Evolutionary conservation across 768 basidiomycete species (phyloP).

Genomic region (Kwoniella sp.): DNA sequence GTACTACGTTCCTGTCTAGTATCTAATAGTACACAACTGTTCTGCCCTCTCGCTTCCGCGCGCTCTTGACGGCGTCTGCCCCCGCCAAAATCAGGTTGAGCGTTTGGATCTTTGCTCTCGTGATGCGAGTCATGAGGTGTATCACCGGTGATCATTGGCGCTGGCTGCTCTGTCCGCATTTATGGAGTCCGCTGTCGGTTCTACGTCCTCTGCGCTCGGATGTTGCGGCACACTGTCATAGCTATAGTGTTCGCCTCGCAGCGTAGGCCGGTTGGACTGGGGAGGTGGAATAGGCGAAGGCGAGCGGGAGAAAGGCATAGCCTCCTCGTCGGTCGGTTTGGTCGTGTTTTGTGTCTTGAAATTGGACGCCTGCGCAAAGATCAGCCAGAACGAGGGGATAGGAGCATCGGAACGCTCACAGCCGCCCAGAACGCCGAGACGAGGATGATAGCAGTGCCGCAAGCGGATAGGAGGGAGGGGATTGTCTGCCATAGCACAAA

Average conservation of each 20-base stretch:
- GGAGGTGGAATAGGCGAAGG: conserved; percentile 27
- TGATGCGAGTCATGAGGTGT: too few relatives aligned
- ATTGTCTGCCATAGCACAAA: conserved; percentile 61
- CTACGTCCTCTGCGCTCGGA: background rate
- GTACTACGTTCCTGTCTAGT: too few relatives aligned
- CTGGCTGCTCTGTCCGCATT: too few relatives aligned
- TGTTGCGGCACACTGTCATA: conserved; percentile 12
- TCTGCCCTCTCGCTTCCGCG: too few relatives aligned
- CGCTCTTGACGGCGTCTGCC: too few relatives aligned
- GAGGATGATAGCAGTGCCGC: conserved; percentile 66
- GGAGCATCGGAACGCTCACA: conserved; percentile 51
- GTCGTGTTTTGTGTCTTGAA: too few relatives aligned
- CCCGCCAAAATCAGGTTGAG: too few relatives aligned
- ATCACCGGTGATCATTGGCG: too few relatives aligned
- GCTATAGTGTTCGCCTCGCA: conserved; percentile 21
- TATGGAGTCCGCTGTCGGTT: too few relatives aligned
- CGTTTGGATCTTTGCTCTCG: too few relatives aligned
- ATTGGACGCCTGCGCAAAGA: background rate
- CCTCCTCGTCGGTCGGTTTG: conserved; percentile 11
- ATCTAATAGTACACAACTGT: too few relatives aligned
- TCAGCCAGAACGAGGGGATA: background rate
- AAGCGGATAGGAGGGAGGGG: conserved; percentile 60
- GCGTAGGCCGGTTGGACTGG: conserved; percentile 6
- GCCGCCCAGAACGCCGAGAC: conserved; percentile 63
- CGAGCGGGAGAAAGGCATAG: conserved; percentile 26